Evolutionary conservation across 75 land plant genomes (phyloP).

Genomic region (Azolla pinnata): DNA sequence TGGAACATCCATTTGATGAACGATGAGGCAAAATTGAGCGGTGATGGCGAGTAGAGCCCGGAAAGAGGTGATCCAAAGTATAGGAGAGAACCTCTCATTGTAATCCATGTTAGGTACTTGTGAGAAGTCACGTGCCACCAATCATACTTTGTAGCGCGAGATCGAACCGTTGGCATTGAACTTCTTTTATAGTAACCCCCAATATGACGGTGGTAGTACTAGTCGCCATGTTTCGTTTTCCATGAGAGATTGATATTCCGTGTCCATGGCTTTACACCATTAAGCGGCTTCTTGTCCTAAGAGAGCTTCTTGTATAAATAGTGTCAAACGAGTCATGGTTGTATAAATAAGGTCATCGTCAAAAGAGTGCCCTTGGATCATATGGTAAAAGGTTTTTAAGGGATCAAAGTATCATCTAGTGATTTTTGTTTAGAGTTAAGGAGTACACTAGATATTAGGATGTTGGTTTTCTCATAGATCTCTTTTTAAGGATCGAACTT

Average conservation of each 20-base stretch:
- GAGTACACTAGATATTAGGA: background rate
- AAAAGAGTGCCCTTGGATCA: background rate
- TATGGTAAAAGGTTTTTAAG: too few species aligned
- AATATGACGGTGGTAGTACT: conserved; percentile 11
- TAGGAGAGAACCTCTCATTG: conserved; percentile 22
- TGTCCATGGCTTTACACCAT: conserved; percentile 32
- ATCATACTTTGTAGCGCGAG: conserved; percentile 21
- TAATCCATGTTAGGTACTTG: conserved; percentile 23
- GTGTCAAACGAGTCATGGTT: conserved; percentile 4
- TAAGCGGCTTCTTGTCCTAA: background rate
- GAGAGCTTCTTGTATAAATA: conserved; percentile 1
- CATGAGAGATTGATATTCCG: conserved; percentile 21
- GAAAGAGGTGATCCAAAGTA: conserved; percentile 18
- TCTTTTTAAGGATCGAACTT: too few species aligned
- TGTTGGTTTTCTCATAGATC: background rate
- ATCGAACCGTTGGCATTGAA: conserved; percentile 12
- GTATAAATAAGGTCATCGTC: background rate
- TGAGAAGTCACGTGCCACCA: conserved; percentile 31
- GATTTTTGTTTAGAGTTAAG: background rate
- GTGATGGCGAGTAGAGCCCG: conserved; percentile 28
- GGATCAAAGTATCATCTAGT: background rate
- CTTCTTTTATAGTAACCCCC: conserved; percentile 29
- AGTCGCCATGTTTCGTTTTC: conserved; percentile 30
- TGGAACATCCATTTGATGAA: conserved; percentile 29
- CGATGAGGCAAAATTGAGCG: conserved; percentile 2